phyloP scores from a whole-genome alignment of 352 stramenopile species.

The Globisporangium radiosum region DNA sequence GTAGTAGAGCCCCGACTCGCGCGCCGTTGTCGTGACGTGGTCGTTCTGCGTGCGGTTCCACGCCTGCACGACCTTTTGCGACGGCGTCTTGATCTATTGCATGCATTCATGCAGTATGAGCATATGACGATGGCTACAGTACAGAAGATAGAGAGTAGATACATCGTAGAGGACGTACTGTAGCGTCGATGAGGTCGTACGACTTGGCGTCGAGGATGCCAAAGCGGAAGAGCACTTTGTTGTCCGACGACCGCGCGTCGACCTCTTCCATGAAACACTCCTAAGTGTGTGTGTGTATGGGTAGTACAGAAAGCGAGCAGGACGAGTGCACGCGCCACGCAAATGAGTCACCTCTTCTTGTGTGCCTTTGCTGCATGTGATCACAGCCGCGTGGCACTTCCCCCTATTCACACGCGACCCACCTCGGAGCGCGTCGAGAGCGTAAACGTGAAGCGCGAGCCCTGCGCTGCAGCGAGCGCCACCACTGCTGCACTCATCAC shows the following conservation, averaged over 20 bases:
- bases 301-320: no score
- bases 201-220: constrained; percentile 43
- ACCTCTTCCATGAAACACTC: constrained; percentile 61
- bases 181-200: constrained; percentile 49
- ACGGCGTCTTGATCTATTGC: constrained; percentile 45
- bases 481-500: constrained; percentile 16
- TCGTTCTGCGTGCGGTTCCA: constrained; percentile 66
- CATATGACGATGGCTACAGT: not conserved
- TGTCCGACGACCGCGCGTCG: constrained; percentile 42
- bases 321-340: no score
- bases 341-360: no score
- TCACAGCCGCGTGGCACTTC: not conserved
- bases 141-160: constrained; percentile 1
- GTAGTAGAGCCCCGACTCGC: constrained; percentile 73
- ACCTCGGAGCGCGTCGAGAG: constrained; percentile 36
- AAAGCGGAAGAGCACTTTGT: constrained; percentile 60
- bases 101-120: not conserved
- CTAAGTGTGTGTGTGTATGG: constrained; percentile 10
- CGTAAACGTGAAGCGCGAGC: constrained; percentile 45
- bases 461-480: constrained; percentile 13
- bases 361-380: not conserved
- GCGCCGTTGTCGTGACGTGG: constrained; percentile 42
- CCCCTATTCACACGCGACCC: not conserved
- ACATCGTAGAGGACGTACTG: constrained; percentile 16
- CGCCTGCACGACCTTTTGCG: constrained; percentile 29